Percentiles rank a stretch among this genome's conserved stretches.
These are phyloP conservation scores for Candida ascalaphidarum DNA, from an alignment of 805 yeast species.

Conservation along the genomic window DNA sequence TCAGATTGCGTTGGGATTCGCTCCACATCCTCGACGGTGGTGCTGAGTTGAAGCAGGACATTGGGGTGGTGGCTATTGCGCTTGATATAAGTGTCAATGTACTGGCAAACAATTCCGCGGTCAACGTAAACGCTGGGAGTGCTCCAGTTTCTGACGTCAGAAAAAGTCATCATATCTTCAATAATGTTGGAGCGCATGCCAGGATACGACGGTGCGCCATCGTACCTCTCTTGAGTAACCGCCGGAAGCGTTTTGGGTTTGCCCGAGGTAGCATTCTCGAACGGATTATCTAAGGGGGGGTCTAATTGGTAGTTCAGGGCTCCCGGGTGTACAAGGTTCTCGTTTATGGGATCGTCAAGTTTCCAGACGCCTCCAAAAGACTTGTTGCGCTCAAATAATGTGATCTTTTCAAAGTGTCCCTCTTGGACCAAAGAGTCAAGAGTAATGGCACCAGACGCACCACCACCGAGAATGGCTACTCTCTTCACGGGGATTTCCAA, in stretches of 20 bases:
- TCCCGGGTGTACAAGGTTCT: conserved; percentile 9
- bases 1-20: conserved; percentile 7
- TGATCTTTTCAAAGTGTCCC: conserved; percentile 19
- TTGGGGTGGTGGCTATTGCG: conserved; percentile 10
- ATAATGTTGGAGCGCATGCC: conserved; percentile 30
- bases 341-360: conserved; percentile 14
- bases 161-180: conserved; percentile 37
- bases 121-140: conserved; percentile 16
- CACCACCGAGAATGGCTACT: conserved; percentile 43
- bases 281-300: conserved; percentile 14
- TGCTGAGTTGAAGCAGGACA: conserved; percentile 15
- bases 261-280: conserved; percentile 3
- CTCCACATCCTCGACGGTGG: conserved; percentile 33
- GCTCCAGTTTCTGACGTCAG: conserved; percentile 31
- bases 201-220: conserved; percentile 18
- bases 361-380: conserved; percentile 38
- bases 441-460: conserved; percentile 40
- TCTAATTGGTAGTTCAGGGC: conserved; percentile 12
- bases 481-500: conserved; percentile 9
- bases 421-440: conserved; percentile 31
- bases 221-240: conserved; percentile 20
- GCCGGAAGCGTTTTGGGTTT: conserved; percentile 3
- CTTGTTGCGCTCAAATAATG: conserved; percentile 32
- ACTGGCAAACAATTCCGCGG: conserved; percentile 15
- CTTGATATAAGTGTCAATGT: conserved; percentile 18